phyloP scores from a whole-genome alignment of 495 filamentous ascomycete species.

The Podospora appendiculata region DNA sequence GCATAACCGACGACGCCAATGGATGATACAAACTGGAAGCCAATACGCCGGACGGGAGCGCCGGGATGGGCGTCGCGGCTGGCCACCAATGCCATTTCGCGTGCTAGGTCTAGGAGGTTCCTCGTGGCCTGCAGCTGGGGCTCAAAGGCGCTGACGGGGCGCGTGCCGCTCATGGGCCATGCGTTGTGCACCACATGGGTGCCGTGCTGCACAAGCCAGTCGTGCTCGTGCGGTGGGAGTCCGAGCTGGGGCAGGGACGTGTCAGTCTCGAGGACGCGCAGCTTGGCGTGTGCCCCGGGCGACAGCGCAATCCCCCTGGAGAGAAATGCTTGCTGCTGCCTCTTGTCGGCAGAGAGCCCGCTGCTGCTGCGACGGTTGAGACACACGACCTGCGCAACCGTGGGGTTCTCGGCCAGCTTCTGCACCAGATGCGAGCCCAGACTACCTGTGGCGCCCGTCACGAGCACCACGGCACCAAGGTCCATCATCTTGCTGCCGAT shows the following conservation, averaged over 20 bases:
- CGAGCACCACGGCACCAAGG: slow-evolving; percentile 24
- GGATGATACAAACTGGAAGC: slow-evolving; percentile 13
- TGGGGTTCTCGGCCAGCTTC: slow-evolving; percentile 20
- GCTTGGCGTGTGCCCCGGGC: slow-evolving; percentile 15
- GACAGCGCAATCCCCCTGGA: background rate
- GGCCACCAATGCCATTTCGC: slow-evolving; percentile 27
- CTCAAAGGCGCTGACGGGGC: slow-evolving; percentile 37
- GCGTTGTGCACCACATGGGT: slow-evolving; percentile 54
- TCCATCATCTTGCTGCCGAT: too few species aligned
- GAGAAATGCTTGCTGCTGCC: slow-evolving; percentile 32
- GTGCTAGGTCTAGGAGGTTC: slow-evolving; percentile 40
- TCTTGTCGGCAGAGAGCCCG: slow-evolving; percentile 10
- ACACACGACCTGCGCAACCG: slow-evolving; percentile 35
- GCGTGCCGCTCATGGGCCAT: slow-evolving; percentile 47
- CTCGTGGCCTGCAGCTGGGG: slow-evolving; percentile 41
- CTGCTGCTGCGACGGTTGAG: slow-evolving; percentile 33
- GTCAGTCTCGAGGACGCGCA: slow-evolving; percentile 42
- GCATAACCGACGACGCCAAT: slow-evolving; percentile 47
- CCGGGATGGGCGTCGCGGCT: background rate
- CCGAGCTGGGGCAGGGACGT: slow-evolving; percentile 38
- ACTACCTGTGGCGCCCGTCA: slow-evolving; percentile 47
- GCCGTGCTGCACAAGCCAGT: slow-evolving; percentile 28
- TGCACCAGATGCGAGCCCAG: slow-evolving; percentile 42
- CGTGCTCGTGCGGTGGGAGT: slow-evolving; percentile 30
- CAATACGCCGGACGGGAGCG: slow-evolving; percentile 27